Evolutionary conservation across 2,329 filamentous ascomycete species (phyloP).

Genomic region (Bretziella fagacearum): DNA sequence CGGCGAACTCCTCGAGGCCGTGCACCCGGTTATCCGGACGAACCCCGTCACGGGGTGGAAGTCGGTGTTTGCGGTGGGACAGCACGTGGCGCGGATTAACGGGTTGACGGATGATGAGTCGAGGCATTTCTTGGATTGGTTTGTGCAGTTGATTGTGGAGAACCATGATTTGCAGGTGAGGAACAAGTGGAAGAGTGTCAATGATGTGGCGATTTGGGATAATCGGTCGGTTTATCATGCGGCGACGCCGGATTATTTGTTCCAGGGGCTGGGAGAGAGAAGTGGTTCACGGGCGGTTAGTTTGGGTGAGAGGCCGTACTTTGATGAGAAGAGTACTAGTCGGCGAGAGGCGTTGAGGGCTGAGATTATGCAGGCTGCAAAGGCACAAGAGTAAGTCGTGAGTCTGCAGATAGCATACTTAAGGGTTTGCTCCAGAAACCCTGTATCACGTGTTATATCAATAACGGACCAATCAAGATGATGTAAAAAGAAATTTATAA

Average conservation of each 20-base stretch:
- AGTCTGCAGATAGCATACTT: not conserved
- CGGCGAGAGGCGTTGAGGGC: constrained; percentile 15
- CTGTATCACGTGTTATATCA: too few species aligned
- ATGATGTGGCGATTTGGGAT: constrained; percentile 37
- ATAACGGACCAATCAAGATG: not conserved
- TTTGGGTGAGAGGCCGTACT: constrained; percentile 36
- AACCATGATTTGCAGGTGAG: constrained; percentile 41
- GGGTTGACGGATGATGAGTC: constrained; percentile 32
- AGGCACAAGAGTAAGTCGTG: not conserved
- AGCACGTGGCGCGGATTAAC: constrained; percentile 34
- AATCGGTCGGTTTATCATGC: constrained; percentile 39
- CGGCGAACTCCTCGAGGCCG: constrained; percentile 29
- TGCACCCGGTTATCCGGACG: constrained; percentile 38
- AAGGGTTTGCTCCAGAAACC: too few species aligned
- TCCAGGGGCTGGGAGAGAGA: constrained; percentile 28
- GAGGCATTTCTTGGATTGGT: constrained; percentile 32
- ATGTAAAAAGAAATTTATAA: too few species aligned
- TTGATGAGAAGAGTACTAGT: constrained; percentile 29
- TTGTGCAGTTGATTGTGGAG: constrained; percentile 32
- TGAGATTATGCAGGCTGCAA: not conserved
- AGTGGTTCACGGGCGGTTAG: constrained; percentile 34
- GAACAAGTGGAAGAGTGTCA: constrained; percentile 26
- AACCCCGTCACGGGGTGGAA: constrained; percentile 44
- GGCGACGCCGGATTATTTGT: constrained; percentile 35
- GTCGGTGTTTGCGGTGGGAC: constrained; percentile 34